Base-by-base conservation (phyloP, 148 eudicot genomes). In the Hydrangea macrophylla region DNA sequence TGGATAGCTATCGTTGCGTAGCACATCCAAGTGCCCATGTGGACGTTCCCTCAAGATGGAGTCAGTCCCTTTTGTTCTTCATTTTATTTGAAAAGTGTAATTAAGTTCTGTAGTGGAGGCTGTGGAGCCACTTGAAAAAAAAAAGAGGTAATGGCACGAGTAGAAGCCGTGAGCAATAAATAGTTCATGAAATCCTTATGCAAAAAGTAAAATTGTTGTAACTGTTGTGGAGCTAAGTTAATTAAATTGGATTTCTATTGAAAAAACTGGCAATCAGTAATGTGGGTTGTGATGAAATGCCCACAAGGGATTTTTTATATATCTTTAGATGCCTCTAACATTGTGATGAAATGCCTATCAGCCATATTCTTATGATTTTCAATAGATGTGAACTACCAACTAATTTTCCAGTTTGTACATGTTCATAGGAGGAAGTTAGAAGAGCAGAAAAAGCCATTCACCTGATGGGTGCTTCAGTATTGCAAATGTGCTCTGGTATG, bases 391-490 rank as follows among this genome's bases (percentile, higher is more conserved):
- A 48, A 17, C 3, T 10, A 56, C 27, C 17, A 55, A 42, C 31
- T 59, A 37, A 40, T 42, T 58, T 1, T 65, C 31, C 13, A 61
- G 45, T 35, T 60, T 81, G 31, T 32, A 50, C 60, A 60, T 70
- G 32, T 76, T 68, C 39, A 33, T 83, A 89, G 96, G 93, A 85
- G 58, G 98, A 94, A 82, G 80, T 94, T 32, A 28, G 27, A 69
- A 79, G 75, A 79, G 97, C 97, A 9, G 78, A 85, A 75, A 88
- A 70, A 66, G 97, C 96, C n/a, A 70, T 94, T 54, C 70, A 70
- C n/a, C 64, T 90, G 83, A 79, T 94, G 85, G 98, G 98, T 68
- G 98, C 90, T 60, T 90, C 96, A 55, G 65, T 86, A 55, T 76
- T 85, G 79, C 82, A 90, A 79, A 87, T 78, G 33, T 77, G 68